Evolutionary conservation across 768 basidiomycete species (phyloP).

Genomic region (Kwoniella sp.): DNA sequence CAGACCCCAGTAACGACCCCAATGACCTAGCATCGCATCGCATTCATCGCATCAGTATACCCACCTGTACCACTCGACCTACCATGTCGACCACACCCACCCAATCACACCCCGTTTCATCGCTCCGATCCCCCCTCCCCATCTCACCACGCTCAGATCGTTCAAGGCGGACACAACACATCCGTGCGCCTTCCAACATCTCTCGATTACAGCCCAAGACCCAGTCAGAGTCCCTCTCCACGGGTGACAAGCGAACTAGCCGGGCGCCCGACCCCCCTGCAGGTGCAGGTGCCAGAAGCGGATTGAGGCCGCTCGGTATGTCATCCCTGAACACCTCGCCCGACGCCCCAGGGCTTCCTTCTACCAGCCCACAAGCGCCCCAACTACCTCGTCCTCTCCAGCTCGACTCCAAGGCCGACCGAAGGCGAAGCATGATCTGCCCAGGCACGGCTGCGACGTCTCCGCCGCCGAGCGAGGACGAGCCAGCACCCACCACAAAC

Average conservation of each 20-base stretch:
- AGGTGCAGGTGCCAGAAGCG: neutral
- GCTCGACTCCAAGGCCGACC: neutral
- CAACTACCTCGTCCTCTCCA: conserved; percentile 1
- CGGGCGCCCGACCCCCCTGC: neutral
- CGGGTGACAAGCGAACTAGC: neutral
- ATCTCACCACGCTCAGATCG: neutral
- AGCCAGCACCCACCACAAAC: neutral
- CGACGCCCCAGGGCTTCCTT: too few species aligned
- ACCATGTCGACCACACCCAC: neutral
- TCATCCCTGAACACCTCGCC: neutral
- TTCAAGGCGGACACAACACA: neutral
- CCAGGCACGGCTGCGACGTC: neutral
- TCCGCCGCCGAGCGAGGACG: neutral
- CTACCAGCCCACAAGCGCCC: too few species aligned
- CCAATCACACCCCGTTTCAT: too few species aligned
- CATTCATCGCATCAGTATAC: too few species aligned
- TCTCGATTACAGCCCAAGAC: neutral
- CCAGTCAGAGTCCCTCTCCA: neutral
- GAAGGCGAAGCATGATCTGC: conserved; percentile 5
- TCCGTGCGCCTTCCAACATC: neutral
- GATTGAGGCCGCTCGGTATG: conserved; percentile 7
- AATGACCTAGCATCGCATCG: too few species aligned
- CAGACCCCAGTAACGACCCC: too few species aligned
- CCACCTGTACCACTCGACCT: neutral
- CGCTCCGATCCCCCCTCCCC: neutral